Conservation (phyloP, 768 basidiomycete species). For the Xerocomus brunneocitrinus region DNA sequence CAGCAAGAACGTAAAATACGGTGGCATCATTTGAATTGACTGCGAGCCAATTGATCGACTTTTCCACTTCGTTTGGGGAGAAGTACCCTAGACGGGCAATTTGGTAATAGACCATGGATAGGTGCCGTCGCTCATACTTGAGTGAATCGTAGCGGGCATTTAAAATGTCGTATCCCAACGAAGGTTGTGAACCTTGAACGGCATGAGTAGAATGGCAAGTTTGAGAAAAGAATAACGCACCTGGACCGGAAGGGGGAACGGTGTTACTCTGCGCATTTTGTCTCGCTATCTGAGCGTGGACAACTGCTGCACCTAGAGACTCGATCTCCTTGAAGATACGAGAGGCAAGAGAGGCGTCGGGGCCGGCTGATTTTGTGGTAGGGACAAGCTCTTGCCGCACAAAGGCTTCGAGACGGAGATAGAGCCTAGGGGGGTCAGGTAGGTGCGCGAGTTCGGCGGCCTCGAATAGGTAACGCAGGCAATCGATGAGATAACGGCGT, state of each 20-base stretch:
- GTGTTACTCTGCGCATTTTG: conserved; percentile 61
- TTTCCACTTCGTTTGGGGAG: conserved; percentile 54
- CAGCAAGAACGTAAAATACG: conserved; percentile 62
- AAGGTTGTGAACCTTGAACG: conserved; percentile 36
- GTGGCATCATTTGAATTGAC: conserved; percentile 62
- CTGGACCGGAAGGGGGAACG: conserved; percentile 48
- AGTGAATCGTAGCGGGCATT: conserved; percentile 68
- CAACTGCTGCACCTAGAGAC: conserved; percentile 47
- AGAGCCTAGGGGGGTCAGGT: conserved; percentile 43
- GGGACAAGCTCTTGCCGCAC: conserved; percentile 52
- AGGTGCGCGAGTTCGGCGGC: conserved; percentile 46
- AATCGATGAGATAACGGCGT: conserved; percentile 68
- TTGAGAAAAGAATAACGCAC: conserved; percentile 28
- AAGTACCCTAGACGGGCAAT: conserved; percentile 62
- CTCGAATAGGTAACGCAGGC: conserved; percentile 64
- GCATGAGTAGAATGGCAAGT: conserved; percentile 1
- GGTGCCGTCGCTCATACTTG: conserved; percentile 64
- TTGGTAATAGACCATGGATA: conserved; percentile 59
- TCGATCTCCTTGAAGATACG: conserved; percentile 65
- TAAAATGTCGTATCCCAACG: conserved; percentile 63
- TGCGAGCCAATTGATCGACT: conserved; percentile 67
- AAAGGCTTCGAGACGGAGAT: conserved; percentile 51
- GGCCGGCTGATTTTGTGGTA: conserved; percentile 28
- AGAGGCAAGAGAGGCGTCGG: conserved; percentile 44
- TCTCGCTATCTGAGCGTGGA: conserved; percentile 50